Base-by-base conservation (phyloP, 768 basidiomycete species). In the Suillus spraguei region DNA sequence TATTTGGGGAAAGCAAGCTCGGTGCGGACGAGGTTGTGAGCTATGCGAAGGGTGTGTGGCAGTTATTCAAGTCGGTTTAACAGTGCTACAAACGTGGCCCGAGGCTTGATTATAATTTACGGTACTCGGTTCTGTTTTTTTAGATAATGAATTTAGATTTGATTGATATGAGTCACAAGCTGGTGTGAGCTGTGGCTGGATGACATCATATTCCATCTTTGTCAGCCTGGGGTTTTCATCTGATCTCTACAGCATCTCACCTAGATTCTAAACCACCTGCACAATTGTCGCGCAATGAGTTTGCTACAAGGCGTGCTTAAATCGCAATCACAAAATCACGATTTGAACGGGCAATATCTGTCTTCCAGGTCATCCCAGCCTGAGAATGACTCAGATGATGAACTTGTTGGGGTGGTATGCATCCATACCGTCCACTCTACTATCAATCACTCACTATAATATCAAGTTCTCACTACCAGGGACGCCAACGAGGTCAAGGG, bases 1-100 rank as follows among this genome's bases (percentile, higher is more conserved):
- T 97, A 71, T 96, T 91, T 74, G 95, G 95, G 1, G 94, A 96
- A 77, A 95, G 93, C 75, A 97, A 97, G 77, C 81, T 97, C 50
- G 91, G 92, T 17, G 90, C 92, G 35, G 87, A 90, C 73, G 95
- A 97, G 79, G 82, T 97, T 65, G 92, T 97, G 4, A 87, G 86
- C 17, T 97, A 96, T 69, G 87, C 85, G 0, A 92, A 91, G 74
- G 94, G 94, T 5, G 92, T 96, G 8, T 93, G 90, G 86, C 75
- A 81, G 36, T 75, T 97, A 56, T 96, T 95, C 77, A 84, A 81
- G 32, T 81, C 86, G 24, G 87, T 95, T 60, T 95, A 80, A 74
- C 8, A 22, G 55, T 53, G 24, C 46, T 62, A 35, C 8, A 10
- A 17, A 35, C 6, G 2, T 17, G 9, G 9, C 10, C 0, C 17